phyloP scores from a whole-genome alignment of 2,329 filamentous ascomycete species.

The Scedosporium apiospermum region DNA sequence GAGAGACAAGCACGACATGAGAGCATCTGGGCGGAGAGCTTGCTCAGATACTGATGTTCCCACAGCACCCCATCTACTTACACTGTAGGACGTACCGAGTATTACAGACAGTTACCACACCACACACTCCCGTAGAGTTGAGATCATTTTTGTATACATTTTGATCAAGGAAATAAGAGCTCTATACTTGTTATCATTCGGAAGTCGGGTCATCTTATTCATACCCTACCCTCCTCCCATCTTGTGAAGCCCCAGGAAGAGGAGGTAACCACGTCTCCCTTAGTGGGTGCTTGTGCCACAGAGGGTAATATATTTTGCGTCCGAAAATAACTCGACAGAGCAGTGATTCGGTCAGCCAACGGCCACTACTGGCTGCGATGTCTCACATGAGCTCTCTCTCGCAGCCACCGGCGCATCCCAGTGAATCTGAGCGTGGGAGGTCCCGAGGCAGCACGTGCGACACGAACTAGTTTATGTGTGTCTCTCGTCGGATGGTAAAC shows the following conservation, averaged over 20 bases:
- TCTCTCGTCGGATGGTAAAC: background rate
- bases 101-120: too few species aligned
- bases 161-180: too few species aligned
- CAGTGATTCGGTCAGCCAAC: background rate
- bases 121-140: too few species aligned
- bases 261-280: too few species aligned
- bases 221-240: too few species aligned
- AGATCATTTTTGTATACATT: too few species aligned
- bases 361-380: background rate
- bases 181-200: too few species aligned
- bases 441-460: background rate
- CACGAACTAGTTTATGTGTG: background rate
- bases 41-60: too few species aligned
- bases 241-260: too few species aligned
- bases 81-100: too few species aligned
- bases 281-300: background rate
- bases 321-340: background rate
- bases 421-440: background rate
- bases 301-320: background rate
- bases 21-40: background rate
- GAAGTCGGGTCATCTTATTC: too few species aligned
- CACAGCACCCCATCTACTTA: too few species aligned
- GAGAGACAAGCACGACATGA: background rate
- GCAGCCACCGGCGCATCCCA: background rate
- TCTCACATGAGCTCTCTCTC: background rate